A percentile compares a stretch with the other conserved stretches of the same genome.
phyloP scores from a whole-genome alignment of 2,329 filamentous ascomycete species.

The Curvularia spicifera region DNA sequence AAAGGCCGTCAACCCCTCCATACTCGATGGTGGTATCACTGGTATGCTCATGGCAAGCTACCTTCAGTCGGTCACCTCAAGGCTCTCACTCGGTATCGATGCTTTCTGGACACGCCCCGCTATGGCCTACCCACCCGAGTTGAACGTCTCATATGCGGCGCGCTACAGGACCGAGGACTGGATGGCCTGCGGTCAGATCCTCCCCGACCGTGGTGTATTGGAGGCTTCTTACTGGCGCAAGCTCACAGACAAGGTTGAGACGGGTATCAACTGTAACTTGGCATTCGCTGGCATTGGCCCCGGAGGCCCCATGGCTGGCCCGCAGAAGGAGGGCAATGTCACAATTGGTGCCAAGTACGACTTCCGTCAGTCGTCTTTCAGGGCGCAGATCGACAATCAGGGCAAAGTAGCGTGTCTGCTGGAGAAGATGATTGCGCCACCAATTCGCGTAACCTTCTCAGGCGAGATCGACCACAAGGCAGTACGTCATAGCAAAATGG shows the following conservation, averaged over 20 bases:
- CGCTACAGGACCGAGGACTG: slow-evolving; percentile 92
- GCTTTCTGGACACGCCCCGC: slow-evolving; percentile 90
- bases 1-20: slow-evolving; percentile 95
- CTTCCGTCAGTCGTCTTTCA: slow-evolving; percentile 93
- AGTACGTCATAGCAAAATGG: slow-evolving; percentile 64
- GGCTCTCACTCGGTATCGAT: slow-evolving; percentile 86
- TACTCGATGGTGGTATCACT: slow-evolving; percentile 88
- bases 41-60: slow-evolving; percentile 97
- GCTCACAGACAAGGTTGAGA: slow-evolving; percentile 93
- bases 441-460: slow-evolving; percentile 91
- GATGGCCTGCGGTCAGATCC: slow-evolving; percentile 88
- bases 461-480: slow-evolving; percentile 96
- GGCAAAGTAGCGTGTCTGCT: slow-evolving; percentile 91
- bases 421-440: slow-evolving; percentile 93
- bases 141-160: slow-evolving; percentile 85
- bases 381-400: slow-evolving; percentile 92
- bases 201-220: slow-evolving; percentile 79
- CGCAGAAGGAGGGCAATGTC: slow-evolving; percentile 84
- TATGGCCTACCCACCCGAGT: slow-evolving; percentile 86
- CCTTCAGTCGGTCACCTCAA: slow-evolving; percentile 88
- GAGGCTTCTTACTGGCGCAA: slow-evolving; percentile 93
- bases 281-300: slow-evolving; percentile 71
- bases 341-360: slow-evolving; percentile 97
- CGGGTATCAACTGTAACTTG: slow-evolving; percentile 91
- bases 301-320: slow-evolving; percentile 68